Conservation (phyloP, 352 stramenopile genomes). For the Globisporangium cederbergense region DNA sequence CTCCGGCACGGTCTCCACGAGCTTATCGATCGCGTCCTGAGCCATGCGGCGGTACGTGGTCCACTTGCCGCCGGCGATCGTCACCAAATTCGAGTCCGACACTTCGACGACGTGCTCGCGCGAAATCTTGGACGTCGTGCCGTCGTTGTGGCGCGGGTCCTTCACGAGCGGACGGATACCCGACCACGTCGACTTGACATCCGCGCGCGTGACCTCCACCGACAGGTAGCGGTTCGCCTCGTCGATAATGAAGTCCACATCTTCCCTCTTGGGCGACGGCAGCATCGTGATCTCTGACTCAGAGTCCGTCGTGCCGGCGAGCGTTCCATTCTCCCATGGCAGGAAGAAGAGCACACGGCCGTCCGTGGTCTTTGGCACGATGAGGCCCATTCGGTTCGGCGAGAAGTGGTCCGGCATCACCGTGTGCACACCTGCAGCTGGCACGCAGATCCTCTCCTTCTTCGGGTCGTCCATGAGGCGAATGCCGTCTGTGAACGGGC, state of each 20-base stretch:
- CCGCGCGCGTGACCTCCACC: constrained; percentile 83
- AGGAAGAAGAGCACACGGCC: constrained; percentile 94
- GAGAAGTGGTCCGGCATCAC: constrained; percentile 95
- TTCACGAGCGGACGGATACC: constrained; percentile 93
- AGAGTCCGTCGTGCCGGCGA: constrained; percentile 93
- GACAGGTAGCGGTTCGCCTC: constrained; percentile 91
- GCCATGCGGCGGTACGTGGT: constrained; percentile 96
- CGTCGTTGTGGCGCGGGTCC: constrained; percentile 82
- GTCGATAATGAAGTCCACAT: constrained; percentile 95
- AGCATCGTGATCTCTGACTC: constrained; percentile 93
- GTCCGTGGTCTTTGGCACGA: constrained; percentile 95
- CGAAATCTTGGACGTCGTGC: constrained; percentile 87
- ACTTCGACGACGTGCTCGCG: constrained; percentile 95
- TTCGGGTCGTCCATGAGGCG: constrained; percentile 91
- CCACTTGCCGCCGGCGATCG: constrained; percentile 96
- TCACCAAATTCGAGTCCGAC: constrained; percentile 88
- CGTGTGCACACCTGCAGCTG: constrained; percentile 92
- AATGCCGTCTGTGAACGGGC: constrained; percentile 90
- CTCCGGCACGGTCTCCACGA: constrained; percentile 77
- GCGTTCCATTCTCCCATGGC: constrained; percentile 93
- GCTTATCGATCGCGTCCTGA: constrained; percentile 92
- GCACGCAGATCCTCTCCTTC: constrained; percentile 90
- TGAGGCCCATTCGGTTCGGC: constrained; percentile 93
- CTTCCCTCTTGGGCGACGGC: constrained; percentile 87
- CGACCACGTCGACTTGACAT: constrained; percentile 95